These are phyloP conservation scores for Ogataea allantospora DNA, from an alignment of 805 yeast species.

Conservation along the genomic window DNA sequence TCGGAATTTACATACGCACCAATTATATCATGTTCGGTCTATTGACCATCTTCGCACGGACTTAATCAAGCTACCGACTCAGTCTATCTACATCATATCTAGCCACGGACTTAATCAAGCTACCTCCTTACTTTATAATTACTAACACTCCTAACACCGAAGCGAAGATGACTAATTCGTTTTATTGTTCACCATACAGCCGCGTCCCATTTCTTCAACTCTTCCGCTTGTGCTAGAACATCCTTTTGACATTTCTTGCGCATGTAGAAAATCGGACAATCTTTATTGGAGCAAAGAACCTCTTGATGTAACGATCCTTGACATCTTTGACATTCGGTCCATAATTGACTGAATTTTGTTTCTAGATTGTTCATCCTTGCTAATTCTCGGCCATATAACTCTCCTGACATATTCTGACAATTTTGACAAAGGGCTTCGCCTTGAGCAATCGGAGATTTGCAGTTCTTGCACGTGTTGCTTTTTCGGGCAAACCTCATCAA, in stretches of 20 bases:
- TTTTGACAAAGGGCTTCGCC: slow-evolving; percentile 62
- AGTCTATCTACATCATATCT: neutral
- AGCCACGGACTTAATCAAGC: neutral
- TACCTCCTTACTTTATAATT: too few species aligned
- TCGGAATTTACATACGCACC: neutral
- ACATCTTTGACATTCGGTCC: slow-evolving; percentile 99
- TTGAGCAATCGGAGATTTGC: slow-evolving; percentile 73
- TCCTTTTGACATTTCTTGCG: slow-evolving; percentile 84
- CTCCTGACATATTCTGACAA: slow-evolving; percentile 72
- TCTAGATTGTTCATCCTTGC: slow-evolving; percentile 79
- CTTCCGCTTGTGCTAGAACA: slow-evolving; percentile 52
- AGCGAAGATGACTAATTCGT: slow-evolving; percentile 1
- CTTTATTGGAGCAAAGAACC: slow-evolving; percentile 90
- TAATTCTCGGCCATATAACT: slow-evolving; percentile 75
- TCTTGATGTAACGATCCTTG: slow-evolving; percentile 96
- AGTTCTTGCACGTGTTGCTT: slow-evolving; percentile 83
- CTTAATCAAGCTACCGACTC: slow-evolving; percentile 1
- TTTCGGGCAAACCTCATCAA: slow-evolving; percentile 85
- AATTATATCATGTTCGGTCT: too few species aligned
- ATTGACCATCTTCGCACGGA: too few species aligned
- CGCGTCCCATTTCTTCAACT: slow-evolving; percentile 64
- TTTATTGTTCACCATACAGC: slow-evolving; percentile 44
- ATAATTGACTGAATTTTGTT: slow-evolving; percentile 76
- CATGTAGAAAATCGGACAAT: slow-evolving; percentile 98
- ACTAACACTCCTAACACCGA: neutral